Percentiles rank a stretch among this genome's conserved stretches.
Evolutionary conservation across 768 basidiomycete species (phyloP).

Genomic region (Hirschioporus abietinus): DNA sequence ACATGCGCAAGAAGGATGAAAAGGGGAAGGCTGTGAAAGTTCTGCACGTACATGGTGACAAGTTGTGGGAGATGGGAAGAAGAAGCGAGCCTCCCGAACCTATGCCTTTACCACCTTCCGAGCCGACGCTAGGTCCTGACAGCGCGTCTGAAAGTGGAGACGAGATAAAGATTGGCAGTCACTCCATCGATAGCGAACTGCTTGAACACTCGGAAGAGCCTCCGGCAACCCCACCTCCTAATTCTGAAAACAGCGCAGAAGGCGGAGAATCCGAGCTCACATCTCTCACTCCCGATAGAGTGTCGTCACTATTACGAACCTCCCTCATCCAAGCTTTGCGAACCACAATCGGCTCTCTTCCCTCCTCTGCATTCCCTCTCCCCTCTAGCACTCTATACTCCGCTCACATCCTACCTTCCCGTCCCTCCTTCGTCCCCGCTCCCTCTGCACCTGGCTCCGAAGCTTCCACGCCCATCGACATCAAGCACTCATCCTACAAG

Average conservation of each 20-base stretch:
- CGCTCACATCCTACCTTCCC: slow-evolving; percentile 67
- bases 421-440: slow-evolving; percentile 54
- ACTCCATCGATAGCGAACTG: not conserved
- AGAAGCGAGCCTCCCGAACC: slow-evolving; percentile 51
- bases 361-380: slow-evolving; percentile 63
- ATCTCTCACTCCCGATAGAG: slow-evolving; percentile 31
- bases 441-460: slow-evolving; percentile 11
- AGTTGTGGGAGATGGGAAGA: slow-evolving; percentile 67
- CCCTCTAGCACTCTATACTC: slow-evolving; percentile 73
- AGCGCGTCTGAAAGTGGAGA: not conserved
- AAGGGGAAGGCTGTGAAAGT: slow-evolving; percentile 79
- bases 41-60: slow-evolving; percentile 73
- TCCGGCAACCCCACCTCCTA: not conserved
- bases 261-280: not conserved
- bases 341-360: slow-evolving; percentile 40
- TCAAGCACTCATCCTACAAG: slow-evolving; percentile 78
- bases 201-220: not conserved
- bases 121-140: not conserved
- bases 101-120: slow-evolving; percentile 18
- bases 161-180: not conserved
- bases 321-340: slow-evolving; percentile 65
- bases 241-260: not conserved
- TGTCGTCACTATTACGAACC: slow-evolving; percentile 49
- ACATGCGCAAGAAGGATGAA: slow-evolving; percentile 37
- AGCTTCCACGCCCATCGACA: slow-evolving; percentile 46